Evolutionary conservation across 345 rosid genomes (phyloP), one percentile per base, ranked within the genome.

Genomic region (Schrenkiella parvula): DNA sequence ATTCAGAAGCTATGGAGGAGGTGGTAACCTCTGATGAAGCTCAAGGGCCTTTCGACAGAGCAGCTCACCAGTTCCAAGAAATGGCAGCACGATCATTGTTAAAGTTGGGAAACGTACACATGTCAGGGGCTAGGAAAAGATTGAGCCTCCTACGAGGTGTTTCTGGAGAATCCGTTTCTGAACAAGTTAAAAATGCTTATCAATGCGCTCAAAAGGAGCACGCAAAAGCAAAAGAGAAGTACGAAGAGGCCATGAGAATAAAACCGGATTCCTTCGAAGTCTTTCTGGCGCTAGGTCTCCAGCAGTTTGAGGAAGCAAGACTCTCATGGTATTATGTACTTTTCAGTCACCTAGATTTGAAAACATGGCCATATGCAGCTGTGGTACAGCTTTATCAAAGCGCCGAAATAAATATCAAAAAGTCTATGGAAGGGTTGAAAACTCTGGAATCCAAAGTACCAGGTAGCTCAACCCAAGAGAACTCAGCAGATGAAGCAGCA

Each of bases 1-100:
- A 87, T 77, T 85, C 92, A 32, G 99, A 91, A 78, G 92, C 93
- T 70, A 86, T 89, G 88, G 97, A 95, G 84, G 99, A 91, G 68
- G 81, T 87, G 4, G 91, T 87, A 60, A 95, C 97, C 2, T 85
- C 93, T 63, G 93, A 88, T 72, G 93, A 86, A 78, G 96, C 96
- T 41, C 97, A 91, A 73, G 75, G 53, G 44, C 85, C 84, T 62
- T 91, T 95, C 10, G 82, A 83, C 64, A 54, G 42, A 64, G 97
- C 96, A 19, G 95, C 93, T 6, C 86, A 81, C 43, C 91, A 86
- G 52, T 93, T 89, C 78, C 97, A 88, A 82, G 95, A 91, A 79
- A 80, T 88, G 83, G 86, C 95, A 50, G 95, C 97, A 41, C 73
- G 89, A 64, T 95, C 96, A 66, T 79, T 95, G 84, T 83, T 95